phyloP scores from a whole-genome alignment of 257 asterid genomes.

The Solanum chiquidenum region DNA sequence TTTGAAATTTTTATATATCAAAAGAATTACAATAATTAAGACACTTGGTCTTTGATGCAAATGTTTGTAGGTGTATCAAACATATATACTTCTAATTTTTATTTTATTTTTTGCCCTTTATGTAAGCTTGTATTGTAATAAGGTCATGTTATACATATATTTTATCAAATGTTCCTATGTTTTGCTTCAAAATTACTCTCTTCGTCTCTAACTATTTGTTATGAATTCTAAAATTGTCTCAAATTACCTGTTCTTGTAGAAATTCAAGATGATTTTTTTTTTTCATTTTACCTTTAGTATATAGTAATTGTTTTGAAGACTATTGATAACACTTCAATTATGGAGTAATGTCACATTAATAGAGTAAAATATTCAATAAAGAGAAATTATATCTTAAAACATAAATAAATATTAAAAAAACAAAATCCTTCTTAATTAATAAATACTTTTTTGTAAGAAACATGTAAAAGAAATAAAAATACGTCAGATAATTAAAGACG shows the following conservation, averaged over 20 bases:
- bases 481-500: not conserved
- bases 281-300: not conserved
- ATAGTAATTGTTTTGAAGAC: not conserved
- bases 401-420: not conserved
- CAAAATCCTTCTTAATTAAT: not conserved
- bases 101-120: not conserved
- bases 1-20: not conserved
- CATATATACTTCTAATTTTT: not conserved
- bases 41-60: not conserved
- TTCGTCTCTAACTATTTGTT: not conserved
- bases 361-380: not conserved
- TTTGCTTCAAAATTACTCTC: not conserved
- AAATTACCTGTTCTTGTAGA: not conserved
- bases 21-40: not conserved
- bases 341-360: not conserved
- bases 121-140: constrained; percentile 27
- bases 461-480: not conserved
- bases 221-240: not conserved
- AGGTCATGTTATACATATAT: constrained; percentile 4
- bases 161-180: not conserved
- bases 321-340: not conserved
- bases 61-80: not conserved
- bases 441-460: not conserved
- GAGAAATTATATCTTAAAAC: not conserved
- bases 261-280: not conserved